A percentile compares a stretch with the other conserved stretches of the same genome.
Conservation (phyloP, 192 early-diverging fungal genomes). For the Gryganskiella cystojenkinii region DNA sequence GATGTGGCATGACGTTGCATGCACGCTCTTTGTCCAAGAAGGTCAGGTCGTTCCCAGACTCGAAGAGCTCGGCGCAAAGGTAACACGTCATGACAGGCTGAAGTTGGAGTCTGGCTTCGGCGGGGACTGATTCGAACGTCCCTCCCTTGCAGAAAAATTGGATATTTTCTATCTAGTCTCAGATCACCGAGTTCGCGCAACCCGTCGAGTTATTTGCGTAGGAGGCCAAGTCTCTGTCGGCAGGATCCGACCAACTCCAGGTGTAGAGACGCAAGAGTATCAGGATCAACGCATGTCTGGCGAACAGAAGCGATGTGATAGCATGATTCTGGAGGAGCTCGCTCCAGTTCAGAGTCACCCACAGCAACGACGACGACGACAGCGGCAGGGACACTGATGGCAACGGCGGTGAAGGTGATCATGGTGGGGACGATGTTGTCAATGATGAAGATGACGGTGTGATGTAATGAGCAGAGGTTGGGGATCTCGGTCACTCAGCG, state of each 20-base stretch:
- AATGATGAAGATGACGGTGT: slow-evolving; percentile 3
- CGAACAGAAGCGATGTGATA: too few species aligned
- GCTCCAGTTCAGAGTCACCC: not conserved
- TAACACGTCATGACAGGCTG: not conserved
- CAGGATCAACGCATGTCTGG: too few species aligned
- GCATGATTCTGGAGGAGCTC: slow-evolving; percentile 3
- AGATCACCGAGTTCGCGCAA: not conserved
- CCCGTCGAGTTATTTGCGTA: slow-evolving; percentile 3
- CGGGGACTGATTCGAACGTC: not conserved
- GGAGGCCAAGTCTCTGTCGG: slow-evolving; percentile 1
- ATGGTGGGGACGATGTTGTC: not conserved
- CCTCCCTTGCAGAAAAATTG: not conserved
- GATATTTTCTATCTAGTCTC: too few species aligned
- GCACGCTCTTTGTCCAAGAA: not conserved
- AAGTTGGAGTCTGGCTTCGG: slow-evolving; percentile 5
- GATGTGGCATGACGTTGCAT: slow-evolving; percentile 4
- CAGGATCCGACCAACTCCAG: too few species aligned
- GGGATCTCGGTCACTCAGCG: too few species aligned
- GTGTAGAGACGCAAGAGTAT: too few species aligned
- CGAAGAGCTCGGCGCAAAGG: slow-evolving; percentile 1
- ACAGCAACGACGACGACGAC: not conserved
- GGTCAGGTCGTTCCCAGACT: slow-evolving; percentile 1
- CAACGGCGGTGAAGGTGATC: slow-evolving; percentile 2
- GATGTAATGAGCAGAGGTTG: too few species aligned
- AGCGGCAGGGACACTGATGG: not conserved